These are phyloP conservation scores for Calocybe indica DNA, from an alignment of 768 basidiomycete species.

Conservation along the genomic window DNA sequence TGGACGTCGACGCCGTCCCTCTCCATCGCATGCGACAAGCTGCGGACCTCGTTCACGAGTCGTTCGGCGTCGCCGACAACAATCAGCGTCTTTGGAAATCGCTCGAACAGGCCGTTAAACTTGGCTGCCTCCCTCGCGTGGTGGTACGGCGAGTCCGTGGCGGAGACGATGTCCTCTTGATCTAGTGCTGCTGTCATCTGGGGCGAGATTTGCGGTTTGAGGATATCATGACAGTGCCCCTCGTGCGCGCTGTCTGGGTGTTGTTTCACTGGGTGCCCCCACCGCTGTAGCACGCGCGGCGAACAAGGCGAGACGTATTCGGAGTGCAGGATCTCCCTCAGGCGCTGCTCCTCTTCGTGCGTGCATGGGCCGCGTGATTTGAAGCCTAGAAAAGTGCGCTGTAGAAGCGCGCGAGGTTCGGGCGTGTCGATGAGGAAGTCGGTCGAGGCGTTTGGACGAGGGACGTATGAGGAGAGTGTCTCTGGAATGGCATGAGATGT, in stretches of 20 bases:
- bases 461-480: conserved; percentile 40
- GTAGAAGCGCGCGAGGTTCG: conserved; percentile 45
- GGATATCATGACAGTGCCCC: conserved; percentile 10
- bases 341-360: conserved; percentile 22
- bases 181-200: no score
- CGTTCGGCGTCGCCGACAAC: conserved; percentile 48
- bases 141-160: no score
- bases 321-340: conserved; percentile 31
- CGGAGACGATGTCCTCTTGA: no score
- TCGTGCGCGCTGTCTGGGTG: conserved; percentile 21
- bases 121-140: conserved; percentile 1
- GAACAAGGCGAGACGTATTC: conserved; percentile 37
- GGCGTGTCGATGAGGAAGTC: conserved; percentile 51
- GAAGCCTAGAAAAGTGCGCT: conserved; percentile 48
- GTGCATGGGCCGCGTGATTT: conserved; percentile 5
- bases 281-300: conserved; percentile 29
- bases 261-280: conserved; percentile 29
- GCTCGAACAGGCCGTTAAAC: conserved; percentile 36
- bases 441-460: conserved; percentile 40
- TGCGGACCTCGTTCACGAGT: conserved; percentile 40
- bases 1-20: conserved; percentile 30
- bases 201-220: background rate
- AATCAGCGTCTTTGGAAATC: conserved; percentile 38
- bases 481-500: conserved; percentile 43
- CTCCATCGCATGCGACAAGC: conserved; percentile 32